phyloP scores from a whole-genome alignment of 106 monocot species.

The Phalaenopsis equestris region DNA sequence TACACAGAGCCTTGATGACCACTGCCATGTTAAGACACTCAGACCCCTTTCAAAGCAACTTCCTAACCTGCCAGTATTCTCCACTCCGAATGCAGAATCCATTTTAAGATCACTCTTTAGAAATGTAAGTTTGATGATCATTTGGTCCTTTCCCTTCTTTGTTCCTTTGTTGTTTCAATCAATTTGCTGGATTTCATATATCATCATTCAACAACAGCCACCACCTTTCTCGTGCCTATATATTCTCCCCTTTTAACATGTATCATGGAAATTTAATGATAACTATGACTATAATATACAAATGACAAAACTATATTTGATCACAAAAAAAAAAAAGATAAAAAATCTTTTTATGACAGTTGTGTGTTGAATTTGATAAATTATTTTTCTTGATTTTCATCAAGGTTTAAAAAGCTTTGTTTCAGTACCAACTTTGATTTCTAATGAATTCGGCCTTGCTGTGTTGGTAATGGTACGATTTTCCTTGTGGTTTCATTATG shows the following conservation, averaged over 20 bases:
- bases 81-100: constrained; percentile 74
- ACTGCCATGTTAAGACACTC: constrained; percentile 85
- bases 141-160: neutral
- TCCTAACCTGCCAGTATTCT: constrained; percentile 53
- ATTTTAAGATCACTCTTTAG: constrained; percentile 49
- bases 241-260: neutral
- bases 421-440: too few species aligned
- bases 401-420: too few species aligned
- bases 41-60: constrained; percentile 48
- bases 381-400: too few species aligned
- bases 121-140: constrained; percentile 41
- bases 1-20: constrained; percentile 89
- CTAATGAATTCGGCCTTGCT: too few species aligned
- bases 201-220: neutral
- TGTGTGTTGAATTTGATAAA: too few species aligned
- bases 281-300: too few species aligned
- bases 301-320: too few species aligned
- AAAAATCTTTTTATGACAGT: too few species aligned
- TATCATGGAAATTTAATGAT: neutral
- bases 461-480: too few species aligned
- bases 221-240: neutral
- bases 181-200: neutral
- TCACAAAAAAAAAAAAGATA: too few species aligned
- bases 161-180: neutral
- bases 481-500: too few species aligned